Evolutionary conservation across 2,329 filamentous ascomycete genomes (phyloP), one percentile per base, ranked within the genome.

Genomic region (Shiraia sp.): DNA sequence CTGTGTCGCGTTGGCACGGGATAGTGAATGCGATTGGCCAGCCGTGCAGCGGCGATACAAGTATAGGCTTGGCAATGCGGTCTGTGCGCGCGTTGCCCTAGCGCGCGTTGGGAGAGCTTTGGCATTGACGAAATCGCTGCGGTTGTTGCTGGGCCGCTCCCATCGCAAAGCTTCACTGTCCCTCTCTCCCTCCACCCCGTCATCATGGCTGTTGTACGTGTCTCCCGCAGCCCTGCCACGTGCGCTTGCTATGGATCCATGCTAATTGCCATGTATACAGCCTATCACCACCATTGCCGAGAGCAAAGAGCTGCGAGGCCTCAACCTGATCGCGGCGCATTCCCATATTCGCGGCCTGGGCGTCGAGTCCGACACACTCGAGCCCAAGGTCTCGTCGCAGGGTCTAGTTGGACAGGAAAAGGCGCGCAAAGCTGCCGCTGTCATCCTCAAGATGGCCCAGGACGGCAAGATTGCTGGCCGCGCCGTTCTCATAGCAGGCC

Each of bases 371-470:
- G 90, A 95, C 65, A 93, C 90, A 6, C 79, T 99, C 54, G 91
- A 96, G 64, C 91, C 93, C 14, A 85, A 92, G 46, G 73, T 81
- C 19, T 80, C 87, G 33, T 95, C 92, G 10, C 93, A 99, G 71
- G 93, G 93, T 25, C 82, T 99, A 4, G 92, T 99, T 7, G 93
- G 93, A 32, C 93, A 99, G 74, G 86, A 95, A 65, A 96, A 96
- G 77, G 93, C 93, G 42, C 86, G 93, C 47, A 97, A 96, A 73
- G 93, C 93, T 8, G 93, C 93, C 3, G 93, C 92, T 1, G 87
- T 99, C 34, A 95, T 99, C 61, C 76, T 99, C 48, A 90, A 96
- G 76, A 99, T 99, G 93, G 95, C 95, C 61, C 96, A 95, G 75
- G 90, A 96, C 66, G 92, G 92, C 65, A 97, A 96, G 78, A 97